Evolutionary conservation across 768 basidiomycete species (phyloP).

Genomic region (Harrya chromipes): DNA sequence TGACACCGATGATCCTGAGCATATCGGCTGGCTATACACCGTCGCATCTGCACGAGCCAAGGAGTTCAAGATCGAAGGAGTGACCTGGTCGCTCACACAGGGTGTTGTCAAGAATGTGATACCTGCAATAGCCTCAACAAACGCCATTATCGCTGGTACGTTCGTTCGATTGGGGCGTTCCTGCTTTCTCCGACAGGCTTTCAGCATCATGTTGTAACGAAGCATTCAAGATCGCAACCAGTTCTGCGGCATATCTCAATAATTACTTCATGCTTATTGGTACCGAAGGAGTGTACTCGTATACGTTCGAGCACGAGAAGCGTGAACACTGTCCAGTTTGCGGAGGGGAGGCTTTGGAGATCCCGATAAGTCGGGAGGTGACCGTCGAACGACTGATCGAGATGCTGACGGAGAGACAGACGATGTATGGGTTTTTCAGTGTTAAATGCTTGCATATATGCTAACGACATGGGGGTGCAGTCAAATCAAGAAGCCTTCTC

Average conservation of each 20-base stretch:
- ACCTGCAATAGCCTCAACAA: constrained; percentile 97
- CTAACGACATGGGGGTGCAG: constrained; percentile 41
- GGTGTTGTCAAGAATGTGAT: constrained; percentile 99
- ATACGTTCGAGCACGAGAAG: constrained; percentile 94
- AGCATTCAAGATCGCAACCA: constrained; percentile 98
- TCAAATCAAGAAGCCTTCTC: constrained; percentile 95
- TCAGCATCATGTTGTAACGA: constrained; percentile 96
- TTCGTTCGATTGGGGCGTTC: not conserved
- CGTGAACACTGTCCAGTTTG: constrained; percentile 96
- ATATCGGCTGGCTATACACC: constrained; percentile 91
- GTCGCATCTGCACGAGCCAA: constrained; percentile 78
- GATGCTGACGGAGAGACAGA: constrained; percentile 79
- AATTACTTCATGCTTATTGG: constrained; percentile 99
- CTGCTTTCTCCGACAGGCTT: constrained; percentile 2
- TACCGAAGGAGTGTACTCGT: constrained; percentile 94
- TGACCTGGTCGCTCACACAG: constrained; percentile 96
- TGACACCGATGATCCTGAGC: constrained; percentile 96
- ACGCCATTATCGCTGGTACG: constrained; percentile 94
- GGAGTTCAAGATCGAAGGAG: constrained; percentile 96
- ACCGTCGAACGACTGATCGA: constrained; percentile 90
- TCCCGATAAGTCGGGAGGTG: constrained; percentile 64
- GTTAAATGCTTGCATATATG: not conserved
- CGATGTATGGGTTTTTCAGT: constrained; percentile 61
- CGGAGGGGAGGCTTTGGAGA: constrained; percentile 82
- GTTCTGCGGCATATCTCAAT: constrained; percentile 89